Conservation (phyloP, 768 basidiomycete genomes). For the Mycena albidolilacea region DNA sequence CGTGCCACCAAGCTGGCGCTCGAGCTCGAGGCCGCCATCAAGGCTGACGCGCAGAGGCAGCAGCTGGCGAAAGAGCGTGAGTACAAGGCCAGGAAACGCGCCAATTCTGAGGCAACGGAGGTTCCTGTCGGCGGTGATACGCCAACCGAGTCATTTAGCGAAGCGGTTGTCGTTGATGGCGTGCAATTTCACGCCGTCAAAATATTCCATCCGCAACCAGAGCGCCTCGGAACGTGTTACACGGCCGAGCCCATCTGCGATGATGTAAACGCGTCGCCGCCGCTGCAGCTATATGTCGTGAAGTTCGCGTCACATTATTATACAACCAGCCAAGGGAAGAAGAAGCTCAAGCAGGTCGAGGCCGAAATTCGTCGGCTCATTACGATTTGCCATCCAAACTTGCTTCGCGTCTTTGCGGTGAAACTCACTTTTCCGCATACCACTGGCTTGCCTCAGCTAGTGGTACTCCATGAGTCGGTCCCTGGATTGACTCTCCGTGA, state of each 20-base stretch:
- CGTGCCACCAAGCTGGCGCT: slow-evolving; percentile 67
- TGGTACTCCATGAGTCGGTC: slow-evolving; percentile 80
- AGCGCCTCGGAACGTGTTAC: slow-evolving; percentile 76
- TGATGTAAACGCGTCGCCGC: slow-evolving; percentile 66
- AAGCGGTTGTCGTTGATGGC: slow-evolving; percentile 71
- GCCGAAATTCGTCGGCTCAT: slow-evolving; percentile 75
- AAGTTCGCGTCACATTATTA: slow-evolving; percentile 82
- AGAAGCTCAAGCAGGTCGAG: slow-evolving; percentile 79
- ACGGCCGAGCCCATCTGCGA: slow-evolving; percentile 85
- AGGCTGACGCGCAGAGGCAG: slow-evolving; percentile 75
- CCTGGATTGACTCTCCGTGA: slow-evolving; percentile 79
- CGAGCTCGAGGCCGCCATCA: slow-evolving; percentile 76
- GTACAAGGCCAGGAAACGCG: slow-evolving; percentile 71
- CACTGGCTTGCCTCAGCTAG: slow-evolving; percentile 65
- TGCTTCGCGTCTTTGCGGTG: slow-evolving; percentile 77
- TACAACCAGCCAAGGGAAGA: slow-evolving; percentile 72
- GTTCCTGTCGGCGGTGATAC: slow-evolving; percentile 66
- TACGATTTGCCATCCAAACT: slow-evolving; percentile 72
- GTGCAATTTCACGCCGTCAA: slow-evolving; percentile 75
- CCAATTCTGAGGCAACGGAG: slow-evolving; percentile 80
- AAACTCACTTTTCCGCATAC: slow-evolving; percentile 70
- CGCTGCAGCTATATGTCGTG: slow-evolving; percentile 78
- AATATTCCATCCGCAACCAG: slow-evolving; percentile 81
- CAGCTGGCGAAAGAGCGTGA: slow-evolving; percentile 67
- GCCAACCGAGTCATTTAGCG: slow-evolving; percentile 72